Percentiles rank a stretch among this genome's conserved stretches.
These are phyloP conservation scores for Kurtzmaniella natalensis DNA, from an alignment of 1,139 yeast species.

Conservation along the genomic window DNA sequence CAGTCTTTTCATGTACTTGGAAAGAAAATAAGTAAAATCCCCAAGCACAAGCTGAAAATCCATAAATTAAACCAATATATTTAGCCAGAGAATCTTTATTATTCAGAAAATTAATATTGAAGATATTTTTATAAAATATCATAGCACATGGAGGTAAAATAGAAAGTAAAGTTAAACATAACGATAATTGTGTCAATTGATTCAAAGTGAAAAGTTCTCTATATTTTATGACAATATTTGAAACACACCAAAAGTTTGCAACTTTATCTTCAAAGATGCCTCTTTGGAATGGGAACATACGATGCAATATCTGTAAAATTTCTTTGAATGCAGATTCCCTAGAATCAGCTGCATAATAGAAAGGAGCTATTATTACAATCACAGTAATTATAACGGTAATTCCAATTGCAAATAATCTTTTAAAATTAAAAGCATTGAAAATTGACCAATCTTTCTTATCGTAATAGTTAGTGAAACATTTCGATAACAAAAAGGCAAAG, in stretches of 20 bases:
- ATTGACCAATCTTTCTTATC: constrained; percentile 12
- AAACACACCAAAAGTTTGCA: constrained; percentile 94
- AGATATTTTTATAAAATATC: constrained; percentile 49
- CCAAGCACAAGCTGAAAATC: constrained; percentile 79
- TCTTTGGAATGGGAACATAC: constrained; percentile 88
- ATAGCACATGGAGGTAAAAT: constrained; percentile 62
- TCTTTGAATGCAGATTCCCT: constrained; percentile 11
- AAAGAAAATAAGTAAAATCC: constrained; percentile 87
- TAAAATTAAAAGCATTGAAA: constrained; percentile 27
- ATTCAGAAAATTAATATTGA: constrained; percentile 21
- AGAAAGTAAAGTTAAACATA: constrained; percentile 59
- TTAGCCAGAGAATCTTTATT: not conserved
- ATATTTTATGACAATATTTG: constrained; percentile 74
- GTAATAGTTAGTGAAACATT: constrained; percentile 20
- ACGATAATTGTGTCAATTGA: constrained; percentile 60
- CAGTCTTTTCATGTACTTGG: constrained; percentile 91
- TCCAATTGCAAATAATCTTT: constrained; percentile 58
- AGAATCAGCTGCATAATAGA: constrained; percentile 31
- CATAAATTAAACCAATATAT: constrained; percentile 43
- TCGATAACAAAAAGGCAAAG: constrained; percentile 69
- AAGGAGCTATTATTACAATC: constrained; percentile 54
- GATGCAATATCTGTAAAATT: constrained; percentile 39
- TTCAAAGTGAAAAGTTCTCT: constrained; percentile 49
- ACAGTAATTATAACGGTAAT: constrained; percentile 58
- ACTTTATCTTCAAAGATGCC: constrained; percentile 98